Evolutionary conservation across 2,329 filamentous ascomycete genomes (phyloP).

Genomic region (Daldinia sp.): DNA sequence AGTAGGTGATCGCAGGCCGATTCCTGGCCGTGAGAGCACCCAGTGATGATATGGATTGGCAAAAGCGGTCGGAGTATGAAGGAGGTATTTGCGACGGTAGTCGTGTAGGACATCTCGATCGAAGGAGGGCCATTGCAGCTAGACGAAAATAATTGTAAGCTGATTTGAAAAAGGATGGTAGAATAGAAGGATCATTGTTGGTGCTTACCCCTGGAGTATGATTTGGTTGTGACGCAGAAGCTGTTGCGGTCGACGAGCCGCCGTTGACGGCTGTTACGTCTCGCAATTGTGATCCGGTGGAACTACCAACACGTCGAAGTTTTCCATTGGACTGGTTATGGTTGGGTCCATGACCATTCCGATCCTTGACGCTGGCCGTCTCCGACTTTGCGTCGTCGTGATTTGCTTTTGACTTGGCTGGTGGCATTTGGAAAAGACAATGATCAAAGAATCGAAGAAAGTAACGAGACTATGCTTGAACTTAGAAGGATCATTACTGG

Average conservation of each 20-base stretch:
- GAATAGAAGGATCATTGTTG: constrained; percentile 6
- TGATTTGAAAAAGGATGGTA: constrained; percentile 19
- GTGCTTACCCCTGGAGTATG: constrained; percentile 42
- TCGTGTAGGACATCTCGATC: constrained; percentile 73
- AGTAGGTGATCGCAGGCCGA: constrained; percentile 77
- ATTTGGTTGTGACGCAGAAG: constrained; percentile 37
- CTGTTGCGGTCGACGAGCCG: constrained; percentile 38
- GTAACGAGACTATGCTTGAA: constrained; percentile 19
- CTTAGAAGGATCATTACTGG: constrained; percentile 39
- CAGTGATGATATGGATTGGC: constrained; percentile 68
- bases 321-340: constrained; percentile 57
- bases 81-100: constrained; percentile 77
- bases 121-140: constrained; percentile 74
- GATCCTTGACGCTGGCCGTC: constrained; percentile 46
- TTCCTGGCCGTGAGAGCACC: constrained; percentile 67
- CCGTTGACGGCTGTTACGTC: constrained; percentile 52
- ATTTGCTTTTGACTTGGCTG: constrained; percentile 46
- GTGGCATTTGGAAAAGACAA: constrained; percentile 38
- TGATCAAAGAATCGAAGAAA: constrained; percentile 41
- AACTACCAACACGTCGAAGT: constrained; percentile 63
- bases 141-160: constrained; percentile 21
- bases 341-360: constrained; percentile 44
- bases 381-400: constrained; percentile 50
- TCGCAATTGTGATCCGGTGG: constrained; percentile 57
- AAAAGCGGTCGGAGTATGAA: constrained; percentile 76